Evolutionary conservation across 192 early-diverging fungal genomes (phyloP), one percentile per base, ranked within the genome.

Genomic region (Rhizoclosmatium sp.): DNA sequence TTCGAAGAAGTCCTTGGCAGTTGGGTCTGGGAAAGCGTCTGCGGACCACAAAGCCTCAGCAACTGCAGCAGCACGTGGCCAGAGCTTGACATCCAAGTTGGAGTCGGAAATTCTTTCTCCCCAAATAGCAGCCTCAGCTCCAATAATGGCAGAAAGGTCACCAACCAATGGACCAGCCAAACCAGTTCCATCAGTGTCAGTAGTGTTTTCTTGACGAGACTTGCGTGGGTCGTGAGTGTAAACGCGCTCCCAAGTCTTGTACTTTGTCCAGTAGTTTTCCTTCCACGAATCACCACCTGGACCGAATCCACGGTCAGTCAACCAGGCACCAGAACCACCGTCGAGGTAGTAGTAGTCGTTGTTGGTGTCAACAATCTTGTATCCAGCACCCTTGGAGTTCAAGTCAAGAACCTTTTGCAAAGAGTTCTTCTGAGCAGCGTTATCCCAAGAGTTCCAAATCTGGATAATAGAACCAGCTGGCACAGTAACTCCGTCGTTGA

Each of bases 21-120:
- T 12, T 5, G 66, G 40, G 4, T 67, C 54, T 9, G 77, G 54
- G 68, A 65, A 41, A 4, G 48, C 7, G 47, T 65, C 64, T 4
- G 69, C 47, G 3, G 77, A 78, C 77, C 77, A 78, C 47, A 40
- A 58, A 19, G 77, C 66, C 58, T 78, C 77, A 45, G 67, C 77
- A 4, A 46, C 58, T 9, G 67, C 66, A 10, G 77, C 77, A 7
- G 77, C 77, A 31, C 77, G 65, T 14, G 77, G 77, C 77, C 77
- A 78, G 9, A 78, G 12, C 68, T 78, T 78, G 21, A 45, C 59
- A 66, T 78, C 77, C 68, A 78, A 65, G 47, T 70, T 78, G 3
- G 59, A 58, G 66, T 14, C 66, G 5, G 49, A 67, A 54, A 68
- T 71, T 68, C 61, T 67, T 45, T 78, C 77, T 3, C 51, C 67